Evolutionary conservation across 805 yeast species (phyloP), one percentile per base, ranked within the genome.

Genomic region (Debaryomyces tyrocola): DNA sequence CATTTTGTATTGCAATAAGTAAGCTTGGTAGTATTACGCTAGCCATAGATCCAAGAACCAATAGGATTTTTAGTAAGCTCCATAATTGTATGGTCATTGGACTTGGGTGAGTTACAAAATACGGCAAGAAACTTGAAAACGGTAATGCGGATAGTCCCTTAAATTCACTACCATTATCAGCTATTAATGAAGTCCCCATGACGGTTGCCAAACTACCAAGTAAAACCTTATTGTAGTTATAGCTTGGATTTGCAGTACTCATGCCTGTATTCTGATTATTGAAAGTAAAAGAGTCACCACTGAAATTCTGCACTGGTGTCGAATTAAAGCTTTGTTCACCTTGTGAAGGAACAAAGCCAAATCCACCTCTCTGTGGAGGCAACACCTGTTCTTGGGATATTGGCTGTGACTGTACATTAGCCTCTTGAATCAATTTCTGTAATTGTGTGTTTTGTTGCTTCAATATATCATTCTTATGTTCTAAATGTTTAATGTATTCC

Each of bases 401-500:
- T 43, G 57, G 17, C 17, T 20, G 40, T 6, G 29, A 18, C 6
- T 18, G 17, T 9, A 44, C 17, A 66, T 71, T 57, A 17, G 70
- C 67, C 33, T 60, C 60, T 43, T 59, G 59, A 36, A 74, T 60
- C 58, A 73, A 56, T 55, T 64, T 49, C 60, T 74, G 66, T 54
- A 73, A 57, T 51, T 67, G 65, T 42, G 52, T 29, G 39, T 83
- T 83, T 55, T 82, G 83, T 20, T 63, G 63, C 45, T 57, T 67
- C 51, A 83, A 70, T 1, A 60, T 41, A 1, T 74, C 79, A 55
- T 83, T 83, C 56, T 84, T 85, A 50, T 64, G 63, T 53, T 87
- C 90, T 62, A 87, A 71, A 63, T 86, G 91, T 53, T 78, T 80
- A 52, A 87, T 86, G 58, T 87, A 87, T 61, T 87, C 94, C 3